Base-by-base conservation (phyloP, 2,329 filamentous ascomycete species). In the Microcyclosporella mali region DNA sequence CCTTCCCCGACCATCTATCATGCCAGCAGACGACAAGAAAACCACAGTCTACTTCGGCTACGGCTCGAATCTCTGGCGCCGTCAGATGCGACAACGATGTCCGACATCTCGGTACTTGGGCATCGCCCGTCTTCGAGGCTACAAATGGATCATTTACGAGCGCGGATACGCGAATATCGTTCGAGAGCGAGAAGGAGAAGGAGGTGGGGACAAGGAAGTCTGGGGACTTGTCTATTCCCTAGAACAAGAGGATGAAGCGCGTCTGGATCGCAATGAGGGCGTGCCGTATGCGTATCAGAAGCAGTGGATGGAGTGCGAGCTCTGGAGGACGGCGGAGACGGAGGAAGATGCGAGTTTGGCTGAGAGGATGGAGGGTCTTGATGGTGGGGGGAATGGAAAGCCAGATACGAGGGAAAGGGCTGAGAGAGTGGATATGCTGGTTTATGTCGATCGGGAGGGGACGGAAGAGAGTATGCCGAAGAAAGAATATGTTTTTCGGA, bases 161-260 rank as follows among this genome's bases (percentile, higher is more conserved):
- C 72, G 81, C 1, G 81, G 81, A 11, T 85, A 81, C 58, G 83
- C 83, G 30, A 87, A 85, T 57, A 67, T 86, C n/a, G 72, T 79
- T n/a, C 18, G 58, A 61, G 38, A 33, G 56, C 8, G 14, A 41
- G 12, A 25, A 25, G 4, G 21, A 25, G 21, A 9, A 25, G 9
- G 21, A 25, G 21, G 21, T 25, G 4, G n/a, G n/a, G n/a, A n/a
- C n/a, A n/a, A n/a, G n/a, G n/a, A 74, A 41, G 73, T 81, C 28
- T 79, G 75, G 60, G 78, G 78, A 3, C 59, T 81, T 2, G 62
- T 81, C 14, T 83, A 82, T 57, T 62, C 64, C 4, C 65, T 83
- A 0, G 60, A 69, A 4, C 53, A 63, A 0, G 39, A 53, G 1
- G 79, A 83, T 53, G 77, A 81, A 58, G 56, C 49, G 2, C 46